phyloP scores from a whole-genome alignment of 2,329 filamentous ascomycete genomes.

The Catunica adiposa region DNA sequence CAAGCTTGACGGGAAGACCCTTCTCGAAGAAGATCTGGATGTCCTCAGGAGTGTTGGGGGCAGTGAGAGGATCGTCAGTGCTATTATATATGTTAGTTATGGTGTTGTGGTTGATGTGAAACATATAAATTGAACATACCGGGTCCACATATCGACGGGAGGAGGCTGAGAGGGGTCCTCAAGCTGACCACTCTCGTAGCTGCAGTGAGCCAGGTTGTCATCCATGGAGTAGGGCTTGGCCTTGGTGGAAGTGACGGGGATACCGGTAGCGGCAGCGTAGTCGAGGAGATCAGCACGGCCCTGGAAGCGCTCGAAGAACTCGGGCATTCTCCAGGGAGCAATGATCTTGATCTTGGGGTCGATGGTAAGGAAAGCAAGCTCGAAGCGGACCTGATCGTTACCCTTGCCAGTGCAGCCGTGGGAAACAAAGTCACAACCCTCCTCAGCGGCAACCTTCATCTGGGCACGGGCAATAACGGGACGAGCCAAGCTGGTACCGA shows the following conservation, averaged over 20 bases:
- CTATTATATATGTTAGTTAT: constrained; percentile 14
- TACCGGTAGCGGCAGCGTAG: constrained; percentile 49
- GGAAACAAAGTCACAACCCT: constrained; percentile 19
- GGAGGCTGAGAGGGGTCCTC: constrained; percentile 42
- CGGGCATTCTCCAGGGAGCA: constrained; percentile 55
- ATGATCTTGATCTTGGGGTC: constrained; percentile 54
- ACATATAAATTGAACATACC: constrained; percentile 3
- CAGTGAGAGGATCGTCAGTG: constrained; percentile 41
- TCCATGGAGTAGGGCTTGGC: constrained; percentile 50
- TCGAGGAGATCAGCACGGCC: constrained; percentile 58
- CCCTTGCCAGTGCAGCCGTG: constrained; percentile 45
- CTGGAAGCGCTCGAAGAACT: constrained; percentile 54
- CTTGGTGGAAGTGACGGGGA: constrained; percentile 58
- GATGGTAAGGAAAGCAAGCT: constrained; percentile 27
- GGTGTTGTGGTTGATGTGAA: not conserved
- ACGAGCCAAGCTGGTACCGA: constrained; percentile 41
- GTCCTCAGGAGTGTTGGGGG: constrained; percentile 46
- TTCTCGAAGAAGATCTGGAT: constrained; percentile 51
- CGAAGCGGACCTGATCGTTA: constrained; percentile 24
- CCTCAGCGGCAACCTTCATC: constrained; percentile 28
- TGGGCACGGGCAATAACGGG: constrained; percentile 49
- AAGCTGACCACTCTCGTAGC: constrained; percentile 62
- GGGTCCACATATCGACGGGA: constrained; percentile 55
- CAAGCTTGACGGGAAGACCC: constrained; percentile 49
- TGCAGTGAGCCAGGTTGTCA: constrained; percentile 59